Evolutionary conservation across 2,329 filamentous ascomycete genomes (phyloP).

Genomic region (Colletotrichum sp.): DNA sequence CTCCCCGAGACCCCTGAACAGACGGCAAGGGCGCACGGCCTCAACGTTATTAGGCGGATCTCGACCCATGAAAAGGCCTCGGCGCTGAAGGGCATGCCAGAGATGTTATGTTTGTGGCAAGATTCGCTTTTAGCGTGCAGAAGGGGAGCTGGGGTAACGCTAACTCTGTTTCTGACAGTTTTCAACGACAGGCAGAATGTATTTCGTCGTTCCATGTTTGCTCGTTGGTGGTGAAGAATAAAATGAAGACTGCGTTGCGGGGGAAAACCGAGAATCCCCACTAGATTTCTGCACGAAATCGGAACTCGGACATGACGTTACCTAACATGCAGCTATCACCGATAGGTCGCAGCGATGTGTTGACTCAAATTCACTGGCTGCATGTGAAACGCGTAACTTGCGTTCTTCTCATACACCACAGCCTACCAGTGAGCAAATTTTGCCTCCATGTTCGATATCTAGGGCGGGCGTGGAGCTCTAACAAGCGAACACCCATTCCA

Average conservation of each 20-base stretch:
- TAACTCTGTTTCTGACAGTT: background rate
- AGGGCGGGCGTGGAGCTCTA: background rate
- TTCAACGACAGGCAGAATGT: background rate
- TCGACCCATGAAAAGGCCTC: background rate
- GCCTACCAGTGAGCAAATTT: background rate
- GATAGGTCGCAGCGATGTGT: background rate
- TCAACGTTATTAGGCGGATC: constrained; percentile 15
- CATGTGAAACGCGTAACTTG: background rate
- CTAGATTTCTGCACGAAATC: background rate
- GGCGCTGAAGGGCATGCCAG: background rate
- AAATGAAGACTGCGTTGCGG: background rate
- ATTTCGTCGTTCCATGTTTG: background rate
- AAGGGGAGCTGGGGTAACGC: background rate
- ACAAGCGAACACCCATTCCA: background rate
- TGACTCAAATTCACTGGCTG: background rate
- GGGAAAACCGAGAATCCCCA: background rate
- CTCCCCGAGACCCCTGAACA: background rate
- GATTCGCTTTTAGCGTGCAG: background rate
- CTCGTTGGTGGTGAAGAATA: background rate
- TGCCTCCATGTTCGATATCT: background rate
- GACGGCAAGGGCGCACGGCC: background rate
- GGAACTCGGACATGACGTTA: background rate
- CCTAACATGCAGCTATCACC: background rate
- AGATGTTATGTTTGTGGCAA: background rate
- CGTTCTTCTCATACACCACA: background rate